Evolutionary conservation across 2,329 filamentous ascomycete species (phyloP).

Genomic region (Incumbomyces delicatus): DNA sequence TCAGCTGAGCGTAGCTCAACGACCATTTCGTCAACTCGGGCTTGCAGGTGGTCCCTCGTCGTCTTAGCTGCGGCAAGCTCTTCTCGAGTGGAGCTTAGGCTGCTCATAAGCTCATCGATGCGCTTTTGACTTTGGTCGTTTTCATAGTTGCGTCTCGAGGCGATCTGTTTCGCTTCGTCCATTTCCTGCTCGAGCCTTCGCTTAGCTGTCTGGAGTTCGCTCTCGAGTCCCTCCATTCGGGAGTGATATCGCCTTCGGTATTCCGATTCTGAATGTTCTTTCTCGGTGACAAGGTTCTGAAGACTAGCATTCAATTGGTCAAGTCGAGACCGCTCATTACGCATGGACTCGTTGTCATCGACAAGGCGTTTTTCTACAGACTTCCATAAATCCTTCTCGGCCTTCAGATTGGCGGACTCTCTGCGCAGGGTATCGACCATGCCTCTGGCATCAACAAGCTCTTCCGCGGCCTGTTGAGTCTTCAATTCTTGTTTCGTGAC

Average conservation of each 20-base stretch:
- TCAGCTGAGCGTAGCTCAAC: slow-evolving; percentile 83
- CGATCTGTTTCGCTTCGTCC: slow-evolving; percentile 74
- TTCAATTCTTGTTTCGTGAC: slow-evolving; percentile 82
- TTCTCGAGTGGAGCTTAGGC: slow-evolving; percentile 69
- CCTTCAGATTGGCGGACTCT: slow-evolving; percentile 85
- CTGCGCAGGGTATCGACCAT: slow-evolving; percentile 78
- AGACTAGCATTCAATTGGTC: slow-evolving; percentile 75
- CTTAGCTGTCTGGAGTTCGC: slow-evolving; percentile 67
- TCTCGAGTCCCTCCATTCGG: slow-evolving; percentile 68
- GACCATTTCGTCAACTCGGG: slow-evolving; percentile 76
- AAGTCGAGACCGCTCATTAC: slow-evolving; percentile 74
- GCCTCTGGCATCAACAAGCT: slow-evolving; percentile 76
- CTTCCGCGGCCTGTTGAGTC: slow-evolving; percentile 85
- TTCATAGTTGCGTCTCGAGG: slow-evolving; percentile 82
- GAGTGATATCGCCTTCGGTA: slow-evolving; percentile 67
- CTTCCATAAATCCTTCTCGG: slow-evolving; percentile 90
- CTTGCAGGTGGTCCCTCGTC: slow-evolving; percentile 77
- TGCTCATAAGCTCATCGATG: slow-evolving; percentile 81
- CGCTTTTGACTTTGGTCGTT: slow-evolving; percentile 78
- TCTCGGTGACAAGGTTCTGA: slow-evolving; percentile 84
- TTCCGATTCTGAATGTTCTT: slow-evolving; percentile 75
- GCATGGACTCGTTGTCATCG: slow-evolving; percentile 75
- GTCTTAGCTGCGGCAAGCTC: slow-evolving; percentile 81
- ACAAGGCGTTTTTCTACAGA: slow-evolving; percentile 80
- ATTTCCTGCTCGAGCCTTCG: slow-evolving; percentile 73